These are phyloP conservation scores for Eurotiales sp. DNA, from an alignment of 2,329 filamentous ascomycete genomes.

Conservation along the genomic window DNA sequence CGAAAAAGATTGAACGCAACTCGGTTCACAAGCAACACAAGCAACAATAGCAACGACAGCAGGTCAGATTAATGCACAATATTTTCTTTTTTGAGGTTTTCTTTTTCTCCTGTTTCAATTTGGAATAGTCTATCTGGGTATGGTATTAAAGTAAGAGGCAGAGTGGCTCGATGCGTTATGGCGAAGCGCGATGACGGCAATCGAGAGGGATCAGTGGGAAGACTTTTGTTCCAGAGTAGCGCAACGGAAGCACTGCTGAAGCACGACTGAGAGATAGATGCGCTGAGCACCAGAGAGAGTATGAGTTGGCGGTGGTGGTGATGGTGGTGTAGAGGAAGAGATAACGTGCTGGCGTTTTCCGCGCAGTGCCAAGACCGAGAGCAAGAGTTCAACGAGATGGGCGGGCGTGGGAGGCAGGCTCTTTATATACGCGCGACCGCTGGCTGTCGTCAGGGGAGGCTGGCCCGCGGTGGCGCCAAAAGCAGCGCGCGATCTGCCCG, in stretches of 20 bases:
- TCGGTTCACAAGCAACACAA: too few species aligned
- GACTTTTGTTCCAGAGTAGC: too few species aligned
- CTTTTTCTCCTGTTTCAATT: slow-evolving; percentile 20
- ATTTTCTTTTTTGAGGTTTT: slow-evolving; percentile 12
- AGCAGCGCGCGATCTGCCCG: slow-evolving; percentile 25
- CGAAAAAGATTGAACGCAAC: slow-evolving; percentile 5
- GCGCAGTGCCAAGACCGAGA: slow-evolving; percentile 40
- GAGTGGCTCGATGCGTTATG: slow-evolving; percentile 17
- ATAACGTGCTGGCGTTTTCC: slow-evolving; percentile 29
- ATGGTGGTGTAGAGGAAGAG: slow-evolving; percentile 22
- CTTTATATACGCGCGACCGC: slow-evolving; percentile 40
- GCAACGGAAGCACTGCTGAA: too few species aligned
- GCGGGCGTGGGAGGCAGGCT: slow-evolving; percentile 34
- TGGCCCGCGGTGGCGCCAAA: slow-evolving; percentile 36
- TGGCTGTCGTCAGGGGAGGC: slow-evolving; percentile 33
- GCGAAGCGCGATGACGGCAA: background rate
- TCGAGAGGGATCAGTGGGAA: background rate
- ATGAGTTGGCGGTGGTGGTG: slow-evolving; percentile 18
- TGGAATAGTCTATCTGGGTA: slow-evolving; percentile 25
- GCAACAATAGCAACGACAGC: background rate
- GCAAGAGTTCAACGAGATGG: slow-evolving; percentile 27
- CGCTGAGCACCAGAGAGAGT: slow-evolving; percentile 14
- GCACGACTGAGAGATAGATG: slow-evolving; percentile 22
- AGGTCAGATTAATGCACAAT: background rate
- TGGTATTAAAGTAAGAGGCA: slow-evolving; percentile 2